phyloP scores from a whole-genome alignment of 257 asterid genomes.

The Solanum dulcamara region DNA sequence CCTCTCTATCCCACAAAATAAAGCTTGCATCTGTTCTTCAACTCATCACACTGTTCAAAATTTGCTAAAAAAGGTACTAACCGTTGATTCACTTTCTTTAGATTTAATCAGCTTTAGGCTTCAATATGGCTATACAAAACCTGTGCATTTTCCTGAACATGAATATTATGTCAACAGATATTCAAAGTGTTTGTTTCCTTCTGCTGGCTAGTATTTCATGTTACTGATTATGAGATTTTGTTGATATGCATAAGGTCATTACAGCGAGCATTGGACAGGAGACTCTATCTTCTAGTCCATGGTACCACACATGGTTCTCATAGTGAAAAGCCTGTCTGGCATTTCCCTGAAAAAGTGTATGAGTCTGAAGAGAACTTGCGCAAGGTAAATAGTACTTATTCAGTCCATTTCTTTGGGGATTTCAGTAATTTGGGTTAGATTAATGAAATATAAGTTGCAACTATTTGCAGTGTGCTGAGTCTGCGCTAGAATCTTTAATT shows the following conservation, averaged over 20 bases:
- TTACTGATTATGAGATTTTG: neutral
- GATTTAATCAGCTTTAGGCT: neutral
- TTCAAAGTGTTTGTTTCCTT: neutral
- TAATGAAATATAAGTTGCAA: slow-evolving; percentile 1
- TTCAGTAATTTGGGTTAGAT: neutral
- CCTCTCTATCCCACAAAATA: neutral
- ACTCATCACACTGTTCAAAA: neutral
- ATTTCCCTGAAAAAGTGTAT: slow-evolving; percentile 78
- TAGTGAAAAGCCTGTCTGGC: slow-evolving; percentile 62
- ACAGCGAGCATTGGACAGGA: slow-evolving; percentile 78
- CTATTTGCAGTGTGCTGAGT: slow-evolving; percentile 77
- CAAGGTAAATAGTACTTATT: slow-evolving; percentile 30
- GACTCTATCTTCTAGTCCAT: slow-evolving; percentile 80
- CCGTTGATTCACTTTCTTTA: neutral
- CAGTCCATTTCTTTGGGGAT: neutral
- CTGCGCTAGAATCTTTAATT: slow-evolving; percentile 67
- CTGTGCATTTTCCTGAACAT: neutral
- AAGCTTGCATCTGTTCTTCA: neutral
- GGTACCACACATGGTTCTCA: slow-evolving; percentile 44
- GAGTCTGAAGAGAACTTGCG: slow-evolving; percentile 73
- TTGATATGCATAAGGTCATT: slow-evolving; percentile 48
- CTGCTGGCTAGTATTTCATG: neutral
- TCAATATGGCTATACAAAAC: neutral
- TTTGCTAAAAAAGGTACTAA: neutral
- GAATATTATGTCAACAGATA: neutral